A percentile compares a stretch with the other conserved stretches of the same genome.
Conservation (phyloP, 2,329 filamentous ascomycete species). For the Coniella vitis region DNA sequence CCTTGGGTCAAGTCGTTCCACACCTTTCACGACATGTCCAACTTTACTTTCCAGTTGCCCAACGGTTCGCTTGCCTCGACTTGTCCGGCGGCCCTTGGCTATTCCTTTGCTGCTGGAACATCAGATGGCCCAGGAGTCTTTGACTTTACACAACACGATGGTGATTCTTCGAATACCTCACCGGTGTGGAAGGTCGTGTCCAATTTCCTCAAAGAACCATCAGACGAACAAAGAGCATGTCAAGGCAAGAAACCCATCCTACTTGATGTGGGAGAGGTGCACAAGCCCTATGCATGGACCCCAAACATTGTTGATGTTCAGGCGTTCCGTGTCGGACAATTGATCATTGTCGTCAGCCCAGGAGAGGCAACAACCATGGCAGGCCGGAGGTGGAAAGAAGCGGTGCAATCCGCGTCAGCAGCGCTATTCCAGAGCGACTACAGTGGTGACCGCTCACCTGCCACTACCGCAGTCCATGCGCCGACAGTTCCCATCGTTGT, state of each 20-base stretch:
- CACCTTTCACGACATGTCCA: slow-evolving; percentile 70
- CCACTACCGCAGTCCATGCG: too few relatives aligned
- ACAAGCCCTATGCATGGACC: slow-evolving; percentile 72
- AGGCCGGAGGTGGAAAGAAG: slow-evolving; percentile 69
- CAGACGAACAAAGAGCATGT: slow-evolving; percentile 62
- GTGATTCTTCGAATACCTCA: slow-evolving; percentile 64
- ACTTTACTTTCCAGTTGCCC: slow-evolving; percentile 63
- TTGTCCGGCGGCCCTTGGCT: slow-evolving; percentile 79
- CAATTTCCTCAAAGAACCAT: slow-evolving; percentile 63
- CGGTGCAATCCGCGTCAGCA: slow-evolving; percentile 31
- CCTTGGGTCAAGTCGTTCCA: slow-evolving; percentile 71
- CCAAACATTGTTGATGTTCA: slow-evolving; percentile 89
- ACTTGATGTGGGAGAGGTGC: slow-evolving; percentile 75
- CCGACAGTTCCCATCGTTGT: slow-evolving; percentile 73
- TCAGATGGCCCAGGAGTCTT: slow-evolving; percentile 82
- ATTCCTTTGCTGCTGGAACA: slow-evolving; percentile 85
- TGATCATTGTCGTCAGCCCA: slow-evolving; percentile 78
- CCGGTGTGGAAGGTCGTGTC: slow-evolving; percentile 81
- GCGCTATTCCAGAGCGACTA: slow-evolving; percentile 54
- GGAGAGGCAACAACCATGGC: slow-evolving; percentile 91
- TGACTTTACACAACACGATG: slow-evolving; percentile 84
- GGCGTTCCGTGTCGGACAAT: slow-evolving; percentile 73
- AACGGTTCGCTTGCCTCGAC: slow-evolving; percentile 67
- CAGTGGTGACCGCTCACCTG: too few relatives aligned
- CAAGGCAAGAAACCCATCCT: slow-evolving; percentile 79